A percentile compares a stretch with the other conserved stretches of the same genome.
phyloP scores from a whole-genome alignment of 805 yeast genomes.

The Pichia nanzhaoensis region DNA sequence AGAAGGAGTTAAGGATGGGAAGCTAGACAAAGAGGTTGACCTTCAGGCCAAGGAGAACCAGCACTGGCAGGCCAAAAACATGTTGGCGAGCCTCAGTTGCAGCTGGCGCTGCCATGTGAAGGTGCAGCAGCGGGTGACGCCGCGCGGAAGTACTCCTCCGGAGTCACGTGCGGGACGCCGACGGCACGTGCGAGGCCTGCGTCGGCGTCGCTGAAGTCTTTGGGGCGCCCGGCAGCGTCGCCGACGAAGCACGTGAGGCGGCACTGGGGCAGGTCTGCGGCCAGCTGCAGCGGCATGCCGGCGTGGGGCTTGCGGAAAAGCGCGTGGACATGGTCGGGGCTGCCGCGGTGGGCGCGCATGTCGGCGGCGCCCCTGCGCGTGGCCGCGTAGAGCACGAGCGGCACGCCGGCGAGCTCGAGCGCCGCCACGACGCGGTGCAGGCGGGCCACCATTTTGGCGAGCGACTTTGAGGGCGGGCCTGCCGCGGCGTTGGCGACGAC shows the following conservation, averaged over 20 bases:
- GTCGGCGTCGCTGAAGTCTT: conserved; percentile 81
- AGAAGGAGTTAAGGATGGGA: too few species aligned
- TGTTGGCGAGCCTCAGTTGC: too few species aligned
- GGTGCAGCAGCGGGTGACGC: too few species aligned
- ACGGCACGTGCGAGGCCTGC: conserved; percentile 54
- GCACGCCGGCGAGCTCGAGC: conserved; percentile 17
- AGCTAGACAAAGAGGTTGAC: too few species aligned
- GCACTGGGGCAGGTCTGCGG: conserved; percentile 29
- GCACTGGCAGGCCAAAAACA: too few species aligned
- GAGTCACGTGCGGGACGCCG: conserved; percentile 52
- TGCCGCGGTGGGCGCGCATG: conserved; percentile 14
- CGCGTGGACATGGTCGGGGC: conserved; percentile 28
- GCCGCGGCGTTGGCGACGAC: conserved; percentile 32
- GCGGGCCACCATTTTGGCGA: conserved; percentile 35
- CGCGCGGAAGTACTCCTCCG: conserved; percentile 42
- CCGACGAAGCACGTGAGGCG: conserved; percentile 53
- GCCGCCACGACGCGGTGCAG: conserved; percentile 32
- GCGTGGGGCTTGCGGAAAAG: conserved; percentile 62
- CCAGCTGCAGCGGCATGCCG: conserved; percentile 70
- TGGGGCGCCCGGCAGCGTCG: conserved; percentile 86
- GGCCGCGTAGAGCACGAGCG: conserved; percentile 53
- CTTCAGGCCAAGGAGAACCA: too few species aligned
- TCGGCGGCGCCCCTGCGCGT: conserved; percentile 43
- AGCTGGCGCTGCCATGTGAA: too few species aligned
- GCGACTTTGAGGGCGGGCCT: conserved; percentile 28